Evolutionary conservation across 2,329 filamentous ascomycete genomes (phyloP).

Genomic region (Penicillium sp.): DNA sequence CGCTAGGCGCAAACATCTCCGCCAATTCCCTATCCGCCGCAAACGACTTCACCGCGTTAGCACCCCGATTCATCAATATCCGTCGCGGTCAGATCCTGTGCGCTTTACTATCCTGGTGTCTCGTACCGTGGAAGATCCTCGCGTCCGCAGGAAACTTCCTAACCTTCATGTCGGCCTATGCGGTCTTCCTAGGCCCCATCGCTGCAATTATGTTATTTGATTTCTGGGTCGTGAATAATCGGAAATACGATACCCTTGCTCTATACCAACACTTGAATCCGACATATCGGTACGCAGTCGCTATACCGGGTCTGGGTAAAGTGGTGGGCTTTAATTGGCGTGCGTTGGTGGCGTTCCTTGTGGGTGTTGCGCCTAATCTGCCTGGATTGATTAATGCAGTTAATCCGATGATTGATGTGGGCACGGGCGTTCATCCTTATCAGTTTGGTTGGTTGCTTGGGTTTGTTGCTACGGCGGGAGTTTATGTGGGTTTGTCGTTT

Average conservation of each 20-base stretch:
- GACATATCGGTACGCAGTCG: slow-evolving; percentile 50
- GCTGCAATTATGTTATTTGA: slow-evolving; percentile 58
- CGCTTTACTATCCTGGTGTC: slow-evolving; percentile 54
- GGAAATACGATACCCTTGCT: slow-evolving; percentile 50
- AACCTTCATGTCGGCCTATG: slow-evolving; percentile 63
- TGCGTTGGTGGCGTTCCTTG: slow-evolving; percentile 54
- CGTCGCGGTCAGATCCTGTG: slow-evolving; percentile 53
- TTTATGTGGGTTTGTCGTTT: slow-evolving; percentile 52
- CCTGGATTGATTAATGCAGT: slow-evolving; percentile 52
- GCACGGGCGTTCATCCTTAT: slow-evolving; percentile 54
- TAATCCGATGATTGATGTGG: slow-evolving; percentile 35
- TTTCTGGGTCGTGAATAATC: slow-evolving; percentile 54
- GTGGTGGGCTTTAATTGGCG: slow-evolving; percentile 56
- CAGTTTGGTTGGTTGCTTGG: slow-evolving; percentile 64
- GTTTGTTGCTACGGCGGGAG: slow-evolving; percentile 52
- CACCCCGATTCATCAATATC: slow-evolving; percentile 54
- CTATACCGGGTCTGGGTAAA: slow-evolving; percentile 4
- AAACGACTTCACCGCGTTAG: slow-evolving; percentile 55
- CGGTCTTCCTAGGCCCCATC: slow-evolving; percentile 62
- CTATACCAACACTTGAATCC: slow-evolving; percentile 47
- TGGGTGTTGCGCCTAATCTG: slow-evolving; percentile 54
- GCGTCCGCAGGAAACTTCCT: slow-evolving; percentile 55
- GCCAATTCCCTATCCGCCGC: slow-evolving; percentile 49
- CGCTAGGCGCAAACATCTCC: slow-evolving; percentile 54
- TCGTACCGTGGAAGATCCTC: slow-evolving; percentile 64